Evolutionary conservation across 192 early-diverging fungal genomes (phyloP).

Genomic region (Coemansia sp.): DNA sequence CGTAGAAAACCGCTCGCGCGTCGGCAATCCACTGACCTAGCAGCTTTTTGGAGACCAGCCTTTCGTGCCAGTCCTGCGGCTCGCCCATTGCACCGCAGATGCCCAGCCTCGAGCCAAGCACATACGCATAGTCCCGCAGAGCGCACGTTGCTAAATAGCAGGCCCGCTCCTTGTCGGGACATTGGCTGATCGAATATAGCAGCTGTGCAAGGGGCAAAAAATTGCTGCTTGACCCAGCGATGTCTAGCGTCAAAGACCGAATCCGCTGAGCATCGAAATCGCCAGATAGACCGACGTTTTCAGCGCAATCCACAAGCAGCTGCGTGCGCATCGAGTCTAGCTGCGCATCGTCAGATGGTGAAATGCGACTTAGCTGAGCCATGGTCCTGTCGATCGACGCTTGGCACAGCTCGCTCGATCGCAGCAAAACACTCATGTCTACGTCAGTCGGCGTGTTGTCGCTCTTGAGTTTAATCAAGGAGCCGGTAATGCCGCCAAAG

Average conservation of each 20-base stretch:
- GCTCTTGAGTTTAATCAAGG: not conserved
- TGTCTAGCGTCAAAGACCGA: not conserved
- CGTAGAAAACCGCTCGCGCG: conserved; percentile 26
- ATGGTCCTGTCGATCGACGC: conserved; percentile 1
- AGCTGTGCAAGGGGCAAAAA: not conserved
- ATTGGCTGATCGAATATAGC: not conserved
- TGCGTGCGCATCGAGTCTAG: not conserved
- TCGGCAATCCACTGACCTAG: conserved; percentile 8
- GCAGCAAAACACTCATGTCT: not conserved
- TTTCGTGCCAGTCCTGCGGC: not conserved
- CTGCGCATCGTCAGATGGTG: not conserved
- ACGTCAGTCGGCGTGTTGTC: not conserved
- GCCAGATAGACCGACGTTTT: not conserved
- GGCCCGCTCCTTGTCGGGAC: not conserved
- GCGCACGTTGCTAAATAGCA: not conserved
- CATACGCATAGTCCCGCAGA: not conserved
- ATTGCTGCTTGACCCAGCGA: not conserved
- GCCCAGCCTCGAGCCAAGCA: not conserved
- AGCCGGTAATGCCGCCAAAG: conserved; percentile 9
- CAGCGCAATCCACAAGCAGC: not conserved
- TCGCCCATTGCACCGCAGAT: not conserved
- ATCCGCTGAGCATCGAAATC: not conserved
- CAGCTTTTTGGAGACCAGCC: not conserved
- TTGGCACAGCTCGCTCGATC: conserved; percentile 1
- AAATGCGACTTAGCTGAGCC: not conserved